phyloP scores from a whole-genome alignment of 2,329 filamentous ascomycete genomes.

The Colletotrichum chlorophyti region DNA sequence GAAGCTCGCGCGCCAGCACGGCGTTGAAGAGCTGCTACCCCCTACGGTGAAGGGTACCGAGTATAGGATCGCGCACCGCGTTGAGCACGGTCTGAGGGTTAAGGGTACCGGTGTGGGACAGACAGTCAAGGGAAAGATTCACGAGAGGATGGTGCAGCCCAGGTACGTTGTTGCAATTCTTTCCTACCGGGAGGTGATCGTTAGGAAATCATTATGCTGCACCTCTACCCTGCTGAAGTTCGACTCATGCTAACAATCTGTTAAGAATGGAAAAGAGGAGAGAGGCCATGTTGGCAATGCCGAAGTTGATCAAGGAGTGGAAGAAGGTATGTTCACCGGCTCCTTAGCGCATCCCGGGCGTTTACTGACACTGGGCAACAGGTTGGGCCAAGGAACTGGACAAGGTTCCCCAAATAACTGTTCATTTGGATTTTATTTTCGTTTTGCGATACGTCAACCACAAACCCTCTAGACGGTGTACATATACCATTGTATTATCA shows the following conservation, averaged over 20 bases:
- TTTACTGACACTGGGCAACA: slow-evolving; percentile 45
- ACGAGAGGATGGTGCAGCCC: slow-evolving; percentile 85
- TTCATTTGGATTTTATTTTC: slow-evolving; percentile 11
- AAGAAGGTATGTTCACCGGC: slow-evolving; percentile 73
- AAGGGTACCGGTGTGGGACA: slow-evolving; percentile 94
- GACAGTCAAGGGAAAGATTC: slow-evolving; percentile 92
- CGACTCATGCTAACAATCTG: slow-evolving; percentile 38
- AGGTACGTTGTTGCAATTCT: no score
- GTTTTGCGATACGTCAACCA: slow-evolving; percentile 2
- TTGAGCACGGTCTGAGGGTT: slow-evolving; percentile 82
- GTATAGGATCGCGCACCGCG: slow-evolving; percentile 71
- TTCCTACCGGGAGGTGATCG: no score
- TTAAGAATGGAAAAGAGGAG: slow-evolving; percentile 82
- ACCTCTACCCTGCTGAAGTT: not conserved
- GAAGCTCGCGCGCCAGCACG: slow-evolving; percentile 80
- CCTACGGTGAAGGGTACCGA: slow-evolving; percentile 78
- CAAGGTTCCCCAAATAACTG: slow-evolving; percentile 62
- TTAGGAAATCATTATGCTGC: not conserved
- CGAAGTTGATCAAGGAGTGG: slow-evolving; percentile 89
- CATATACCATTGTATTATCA: slow-evolving; percentile 30
- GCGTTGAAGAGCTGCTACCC: slow-evolving; percentile 82
- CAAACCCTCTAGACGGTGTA: slow-evolving; percentile 25
- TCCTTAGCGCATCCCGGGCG: not conserved
- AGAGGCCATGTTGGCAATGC: slow-evolving; percentile 95
- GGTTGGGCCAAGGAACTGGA: slow-evolving; percentile 63